Evolutionary conservation across 495 filamentous ascomycete genomes (phyloP), one percentile per base, ranked within the genome.

Genomic region (Bacidia rubella): DNA sequence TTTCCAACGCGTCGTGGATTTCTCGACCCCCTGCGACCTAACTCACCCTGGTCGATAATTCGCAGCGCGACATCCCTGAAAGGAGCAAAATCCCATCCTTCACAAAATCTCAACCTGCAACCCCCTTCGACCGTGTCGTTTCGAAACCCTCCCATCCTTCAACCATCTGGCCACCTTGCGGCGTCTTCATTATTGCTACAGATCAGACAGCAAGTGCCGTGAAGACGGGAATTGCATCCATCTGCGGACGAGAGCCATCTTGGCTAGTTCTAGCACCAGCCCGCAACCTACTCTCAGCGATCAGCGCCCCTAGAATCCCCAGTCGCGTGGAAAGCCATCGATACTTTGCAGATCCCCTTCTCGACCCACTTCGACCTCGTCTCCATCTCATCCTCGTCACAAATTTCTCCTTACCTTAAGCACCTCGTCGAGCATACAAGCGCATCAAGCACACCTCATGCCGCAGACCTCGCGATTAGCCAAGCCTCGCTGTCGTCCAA

Each of bases 251-350:
- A n/a, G n/a, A n/a, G n/a, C n/a, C n/a, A n/a, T n/a, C n/a, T n/a
- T n/a, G n/a, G n/a, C n/a, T n/a, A n/a, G n/a, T n/a, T n/a, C n/a
- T n/a, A 35, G 29, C 29, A 35, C 29, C 29, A 5, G 29, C 29
- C 29, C 15, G 15, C 7, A 35, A 15, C 15, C 29, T 35, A 35
- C 5, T 5, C 5, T 15, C 7, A 20, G 29, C 15, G 47, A 50
- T 50, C 47, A n/a, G 17, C 47, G 47, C 47, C 47, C 32, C 47
- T 50, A 50, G 47, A 32, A 50, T 23, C 26, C 22, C 2, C 47
- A 29, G 32, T 50, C 47, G 47, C 47, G 47, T 50, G 47, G 47
- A 50, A 44, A 38, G 29, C 27, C 27, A 38, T 17, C 10, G 47
- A 35, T 2, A 26, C 26, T 24, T 22, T 22, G 17, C 44, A 24